A percentile compares a stretch with the other conserved stretches of the same genome.
These are phyloP conservation scores for Cryptococcus floricola DNA, from an alignment of 1,284 basidiomycete genomes.

Conservation along the genomic window DNA sequence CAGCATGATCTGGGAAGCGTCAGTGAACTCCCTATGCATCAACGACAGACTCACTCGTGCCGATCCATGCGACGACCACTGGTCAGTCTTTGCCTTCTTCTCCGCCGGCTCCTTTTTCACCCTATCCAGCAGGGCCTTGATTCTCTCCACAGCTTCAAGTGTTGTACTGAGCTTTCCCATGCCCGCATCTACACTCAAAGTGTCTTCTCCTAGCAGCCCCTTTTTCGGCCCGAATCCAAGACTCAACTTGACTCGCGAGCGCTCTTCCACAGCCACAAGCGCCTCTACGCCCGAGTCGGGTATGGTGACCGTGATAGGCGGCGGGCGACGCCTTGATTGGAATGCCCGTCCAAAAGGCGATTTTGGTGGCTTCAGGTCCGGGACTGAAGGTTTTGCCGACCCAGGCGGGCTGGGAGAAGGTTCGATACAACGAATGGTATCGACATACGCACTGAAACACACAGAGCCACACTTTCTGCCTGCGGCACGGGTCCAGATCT, in stretches of 20 bases:
- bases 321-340: neutral
- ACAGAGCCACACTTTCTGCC: slow-evolving; percentile 36
- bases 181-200: slow-evolving; percentile 23
- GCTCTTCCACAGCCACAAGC: slow-evolving; percentile 23
- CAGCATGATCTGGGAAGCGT: slow-evolving; percentile 26
- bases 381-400: slow-evolving; percentile 10
- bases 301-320: neutral
- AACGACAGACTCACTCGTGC: slow-evolving; percentile 12
- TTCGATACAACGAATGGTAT: slow-evolving; percentile 28
- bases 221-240: slow-evolving; percentile 40
- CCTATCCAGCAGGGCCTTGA: slow-evolving; percentile 7
- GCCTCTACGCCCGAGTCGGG: slow-evolving; percentile 17
- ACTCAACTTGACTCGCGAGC: slow-evolving; percentile 14
- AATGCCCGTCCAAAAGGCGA: neutral
- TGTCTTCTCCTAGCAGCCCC: slow-evolving; percentile 35
- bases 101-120: neutral
- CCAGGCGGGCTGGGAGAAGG: slow-evolving; percentile 8
- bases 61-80: slow-evolving; percentile 12
- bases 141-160: slow-evolving; percentile 29
- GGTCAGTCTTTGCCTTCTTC: neutral
- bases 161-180: slow-evolving; percentile 25
- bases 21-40: slow-evolving; percentile 3
- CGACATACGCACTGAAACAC: slow-evolving; percentile 20
- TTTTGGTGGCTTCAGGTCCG: neutral
- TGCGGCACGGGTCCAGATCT: slow-evolving; percentile 35